phyloP scores from a whole-genome alignment of 2,329 filamentous ascomycete species.

The Scleromitrula shiraiana region DNA sequence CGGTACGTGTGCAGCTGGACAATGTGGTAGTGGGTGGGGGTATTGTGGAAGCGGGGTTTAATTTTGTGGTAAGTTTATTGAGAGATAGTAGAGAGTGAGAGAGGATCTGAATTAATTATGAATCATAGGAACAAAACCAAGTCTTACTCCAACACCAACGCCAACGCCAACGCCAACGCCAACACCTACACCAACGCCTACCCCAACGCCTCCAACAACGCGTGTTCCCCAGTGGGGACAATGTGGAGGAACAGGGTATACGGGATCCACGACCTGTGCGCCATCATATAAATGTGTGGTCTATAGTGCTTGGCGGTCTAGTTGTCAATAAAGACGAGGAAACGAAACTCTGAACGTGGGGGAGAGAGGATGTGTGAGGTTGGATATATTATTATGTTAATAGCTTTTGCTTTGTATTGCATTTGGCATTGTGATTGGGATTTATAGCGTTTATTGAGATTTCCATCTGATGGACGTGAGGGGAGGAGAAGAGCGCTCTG shows the following conservation, averaged over 20 bases:
- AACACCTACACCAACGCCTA: not conserved
- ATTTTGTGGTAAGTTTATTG: constrained; percentile 2
- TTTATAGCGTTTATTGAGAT: too few relatives aligned
- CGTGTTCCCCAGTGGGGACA: constrained; percentile 2
- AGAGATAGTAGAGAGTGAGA: not conserved
- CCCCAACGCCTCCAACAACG: not conserved
- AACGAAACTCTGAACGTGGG: not conserved
- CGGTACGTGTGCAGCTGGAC: constrained; percentile 13
- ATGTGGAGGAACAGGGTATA: constrained; percentile 16
- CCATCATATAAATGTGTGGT: constrained; percentile 12
- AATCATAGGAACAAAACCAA: not conserved
- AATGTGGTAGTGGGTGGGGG: constrained; percentile 13
- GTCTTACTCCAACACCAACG: not conserved
- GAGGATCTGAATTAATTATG: not conserved
- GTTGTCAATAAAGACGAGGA: not conserved
- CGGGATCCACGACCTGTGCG: constrained; percentile 13
- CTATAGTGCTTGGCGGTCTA: constrained; percentile 10
- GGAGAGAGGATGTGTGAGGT: too few relatives aligned
- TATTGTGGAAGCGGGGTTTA: constrained; percentile 12
- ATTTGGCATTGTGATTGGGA: too few relatives aligned
- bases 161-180: not conserved
- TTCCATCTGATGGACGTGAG: too few relatives aligned
- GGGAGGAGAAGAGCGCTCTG: too few relatives aligned
- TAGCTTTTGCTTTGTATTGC: too few relatives aligned
- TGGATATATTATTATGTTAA: too few relatives aligned